Evolutionary conservation across 495 filamentous ascomycete species (phyloP), one percentile per base, ranked within the genome.

Genomic region (Copromyces sp.): DNA sequence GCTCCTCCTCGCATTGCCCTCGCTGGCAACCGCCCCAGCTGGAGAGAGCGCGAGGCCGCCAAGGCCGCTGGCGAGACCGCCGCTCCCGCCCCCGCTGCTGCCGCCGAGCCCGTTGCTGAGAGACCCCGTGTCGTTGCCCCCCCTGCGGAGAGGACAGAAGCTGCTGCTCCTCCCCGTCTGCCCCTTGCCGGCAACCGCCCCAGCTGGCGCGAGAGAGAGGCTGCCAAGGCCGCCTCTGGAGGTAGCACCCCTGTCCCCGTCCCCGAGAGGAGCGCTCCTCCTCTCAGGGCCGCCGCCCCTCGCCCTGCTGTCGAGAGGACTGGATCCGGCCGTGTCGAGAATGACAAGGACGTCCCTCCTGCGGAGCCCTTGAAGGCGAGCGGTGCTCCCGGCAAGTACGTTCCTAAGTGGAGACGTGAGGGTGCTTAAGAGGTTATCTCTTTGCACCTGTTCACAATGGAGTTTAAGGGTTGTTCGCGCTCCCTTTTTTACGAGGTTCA

Each of bases 181-280:
- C 84, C 86, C 72, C 85, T 97, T 71, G 84, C 87, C 70, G 89
- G 89, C 61, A 75, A 73, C 77, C 90, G 89, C 80, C 83, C 88
- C 41, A 89, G 86, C 77, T 97, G 94, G 94, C 91, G 94, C 82
- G 94, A 97, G n/a, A 88, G 93, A 61, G 84, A 92, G 81, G 92
- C 91, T 65, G 89, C 89, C 74, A 93, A 88, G 71, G 80, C 84
- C 61, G 78, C 72, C 39, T 73, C 71, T 44, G 76, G 75, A 39
- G 73, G 70, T 41, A 70, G 73, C 5, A 69, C 61, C 24, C 40
- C 72, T 17, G 72, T 24, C 11, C 24, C 75, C 41, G 72, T 70
- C 41, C 42, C 76, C 29, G 77, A 79, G 53, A 72, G 78, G 8
- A 73, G 71, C 65, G 73, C 71, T 12, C 75, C 74, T 68, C 75